A percentile compares a stretch with the other conserved stretches of the same genome.
These are phyloP conservation scores for Telopea speciosissima DNA, from an alignment of 177 flowering plant species.

Conservation along the genomic window DNA sequence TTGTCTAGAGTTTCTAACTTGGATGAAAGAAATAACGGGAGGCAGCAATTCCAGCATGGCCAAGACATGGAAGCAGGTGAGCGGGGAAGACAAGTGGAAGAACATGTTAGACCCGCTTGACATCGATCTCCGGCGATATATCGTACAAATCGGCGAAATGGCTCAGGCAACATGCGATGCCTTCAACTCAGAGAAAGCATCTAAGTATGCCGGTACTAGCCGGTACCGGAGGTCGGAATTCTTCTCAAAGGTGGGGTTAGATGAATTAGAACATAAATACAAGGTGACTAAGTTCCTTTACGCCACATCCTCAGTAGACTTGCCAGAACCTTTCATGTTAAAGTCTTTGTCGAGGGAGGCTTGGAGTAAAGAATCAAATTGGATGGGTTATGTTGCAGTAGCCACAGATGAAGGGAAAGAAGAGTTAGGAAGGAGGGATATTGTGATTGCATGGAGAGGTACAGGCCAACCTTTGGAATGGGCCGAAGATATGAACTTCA, in stretches of 20 bases:
- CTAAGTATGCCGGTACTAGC: constrained; percentile 62
- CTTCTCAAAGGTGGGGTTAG: constrained; percentile 47
- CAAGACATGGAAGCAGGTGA: constrained; percentile 52
- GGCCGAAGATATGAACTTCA: constrained; percentile 56
- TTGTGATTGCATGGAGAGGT: constrained; percentile 84
- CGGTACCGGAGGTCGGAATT: constrained; percentile 40
- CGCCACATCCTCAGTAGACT: constrained; percentile 48
- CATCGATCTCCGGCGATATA: constrained; percentile 53
- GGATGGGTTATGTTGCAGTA: constrained; percentile 93
- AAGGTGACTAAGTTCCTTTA: constrained; percentile 67
- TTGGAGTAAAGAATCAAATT: constrained; percentile 78
- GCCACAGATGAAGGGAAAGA: constrained; percentile 63
- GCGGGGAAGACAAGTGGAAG: constrained; percentile 63
- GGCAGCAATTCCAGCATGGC: constrained; percentile 15
- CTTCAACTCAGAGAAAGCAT: constrained; percentile 53
- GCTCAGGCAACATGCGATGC: constrained; percentile 69
- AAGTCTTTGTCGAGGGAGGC: constrained; percentile 67
- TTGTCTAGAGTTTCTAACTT: no score
- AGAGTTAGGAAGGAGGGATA: constrained; percentile 65
- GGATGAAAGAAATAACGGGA: no score
- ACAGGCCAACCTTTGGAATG: constrained; percentile 54
- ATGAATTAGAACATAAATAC: constrained; percentile 43
- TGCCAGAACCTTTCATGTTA: constrained; percentile 61
- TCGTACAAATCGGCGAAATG: constrained; percentile 69
- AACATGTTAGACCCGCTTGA: constrained; percentile 66